These are phyloP conservation scores for Closterium sp. DNA, from an alignment of 139 green algal species.

Conservation along the genomic window DNA sequence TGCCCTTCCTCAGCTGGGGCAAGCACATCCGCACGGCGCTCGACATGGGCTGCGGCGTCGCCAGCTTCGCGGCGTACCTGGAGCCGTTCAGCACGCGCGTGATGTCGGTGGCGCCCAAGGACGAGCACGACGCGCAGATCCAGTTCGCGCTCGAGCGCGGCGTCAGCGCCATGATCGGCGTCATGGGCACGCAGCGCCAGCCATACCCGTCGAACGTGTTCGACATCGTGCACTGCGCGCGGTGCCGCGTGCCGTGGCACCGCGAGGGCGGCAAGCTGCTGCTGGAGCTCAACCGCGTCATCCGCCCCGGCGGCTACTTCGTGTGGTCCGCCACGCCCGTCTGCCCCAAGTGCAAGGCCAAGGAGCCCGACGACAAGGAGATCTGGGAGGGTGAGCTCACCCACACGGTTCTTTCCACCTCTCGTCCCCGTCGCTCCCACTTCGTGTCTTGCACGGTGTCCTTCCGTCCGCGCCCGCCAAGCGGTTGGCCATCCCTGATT, in stretches of 20 bases:
- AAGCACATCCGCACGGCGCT: constrained; percentile 2
- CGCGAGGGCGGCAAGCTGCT: constrained; percentile 30
- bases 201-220: constrained; percentile 33
- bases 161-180: constrained; percentile 26
- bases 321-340: constrained; percentile 40
- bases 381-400: constrained; percentile 27
- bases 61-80: constrained; percentile 32
- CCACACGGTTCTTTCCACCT: not conserved
- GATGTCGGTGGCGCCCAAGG: constrained; percentile 5
- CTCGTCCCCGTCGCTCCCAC: not conserved
- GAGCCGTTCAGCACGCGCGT: not conserved
- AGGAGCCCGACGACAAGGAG: constrained; percentile 7
- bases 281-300: constrained; percentile 38
- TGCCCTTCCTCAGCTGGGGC: not conserved
- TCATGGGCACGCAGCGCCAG: constrained; percentile 41
- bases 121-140: constrained; percentile 23
- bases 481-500: no score
- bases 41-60: constrained; percentile 4
- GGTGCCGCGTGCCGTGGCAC: constrained; percentile 36
- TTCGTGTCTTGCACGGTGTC: not conserved
- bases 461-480: not conserved
- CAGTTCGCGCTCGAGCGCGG: constrained; percentile 44
- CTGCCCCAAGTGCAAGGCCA: constrained; percentile 11
- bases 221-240: constrained; percentile 36
- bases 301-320: constrained; percentile 39